These are phyloP conservation scores for Mycena galopus DNA, from an alignment of 768 basidiomycete genomes.

Conservation along the genomic window DNA sequence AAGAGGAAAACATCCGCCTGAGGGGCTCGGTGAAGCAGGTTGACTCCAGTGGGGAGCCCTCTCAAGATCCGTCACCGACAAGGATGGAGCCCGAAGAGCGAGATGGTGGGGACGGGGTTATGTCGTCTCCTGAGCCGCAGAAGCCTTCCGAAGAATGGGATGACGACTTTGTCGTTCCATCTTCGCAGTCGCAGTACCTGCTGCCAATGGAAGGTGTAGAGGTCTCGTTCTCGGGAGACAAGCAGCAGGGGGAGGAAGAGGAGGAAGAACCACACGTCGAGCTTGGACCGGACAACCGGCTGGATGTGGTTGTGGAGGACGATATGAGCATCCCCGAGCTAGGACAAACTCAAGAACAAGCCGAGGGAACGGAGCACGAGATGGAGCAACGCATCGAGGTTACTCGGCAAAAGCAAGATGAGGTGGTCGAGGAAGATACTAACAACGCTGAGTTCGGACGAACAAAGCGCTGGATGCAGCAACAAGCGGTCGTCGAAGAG, in stretches of 20 bases:
- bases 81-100: background rate
- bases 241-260: background rate
- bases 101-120: background rate
- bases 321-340: too few relatives aligned
- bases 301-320: too few relatives aligned
- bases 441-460: background rate
- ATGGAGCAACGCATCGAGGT: background rate
- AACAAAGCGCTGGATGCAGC: background rate
- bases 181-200: background rate
- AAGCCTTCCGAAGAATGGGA: background rate
- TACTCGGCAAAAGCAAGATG: background rate
- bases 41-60: background rate
- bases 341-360: background rate
- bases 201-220: background rate
- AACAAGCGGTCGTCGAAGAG: background rate
- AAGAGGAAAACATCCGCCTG: slow-evolving; percentile 3
- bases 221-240: background rate
- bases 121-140: background rate
- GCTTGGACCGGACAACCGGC: background rate
- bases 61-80: background rate
- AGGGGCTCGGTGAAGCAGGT: background rate
- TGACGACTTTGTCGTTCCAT: background rate
- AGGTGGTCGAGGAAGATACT: background rate
- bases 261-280: background rate
- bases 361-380: background rate